phyloP scores from a whole-genome alignment of 2,329 filamentous ascomycete genomes.

The Sporothrix luriei region DNA sequence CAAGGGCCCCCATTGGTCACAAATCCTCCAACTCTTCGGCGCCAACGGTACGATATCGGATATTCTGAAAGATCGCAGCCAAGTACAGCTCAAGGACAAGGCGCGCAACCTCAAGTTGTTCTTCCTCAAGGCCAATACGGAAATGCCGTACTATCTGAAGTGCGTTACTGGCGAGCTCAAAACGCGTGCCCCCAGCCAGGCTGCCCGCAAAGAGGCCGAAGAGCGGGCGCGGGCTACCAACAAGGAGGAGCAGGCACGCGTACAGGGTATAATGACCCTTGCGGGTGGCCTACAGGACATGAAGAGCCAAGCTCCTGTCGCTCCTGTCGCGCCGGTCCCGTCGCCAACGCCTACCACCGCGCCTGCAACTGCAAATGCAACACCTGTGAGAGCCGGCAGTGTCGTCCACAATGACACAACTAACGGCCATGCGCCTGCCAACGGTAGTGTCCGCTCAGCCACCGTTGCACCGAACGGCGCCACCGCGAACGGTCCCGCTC shows the following conservation, averaged over 20 bases:
- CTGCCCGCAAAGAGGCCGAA: conserved; percentile 68
- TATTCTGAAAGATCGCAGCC: conserved; percentile 82
- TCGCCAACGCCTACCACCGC: not conserved
- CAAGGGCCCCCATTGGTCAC: conserved; percentile 89
- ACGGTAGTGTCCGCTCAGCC: not conserved
- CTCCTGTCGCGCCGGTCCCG: not conserved
- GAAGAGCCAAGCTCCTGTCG: not conserved
- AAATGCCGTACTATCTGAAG: conserved; percentile 85
- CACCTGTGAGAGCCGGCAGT: too few relatives aligned
- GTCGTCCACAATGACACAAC: not conserved
- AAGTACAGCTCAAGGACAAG: conserved; percentile 92
- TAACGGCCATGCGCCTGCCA: not conserved
- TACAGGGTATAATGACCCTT: conserved; percentile 63
- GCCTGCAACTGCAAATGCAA: too few relatives aligned
- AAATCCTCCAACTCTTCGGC: conserved; percentile 83
- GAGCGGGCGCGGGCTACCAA: conserved; percentile 61
- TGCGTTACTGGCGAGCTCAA: conserved; percentile 89
- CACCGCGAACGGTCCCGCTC: not conserved
- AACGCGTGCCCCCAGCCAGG: conserved; percentile 75
- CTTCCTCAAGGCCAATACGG: conserved; percentile 87
- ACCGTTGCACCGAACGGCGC: not conserved
- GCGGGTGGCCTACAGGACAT: conserved; percentile 56
- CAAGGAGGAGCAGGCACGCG: conserved; percentile 62
- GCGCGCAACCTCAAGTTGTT: conserved; percentile 87
- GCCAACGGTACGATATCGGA: conserved; percentile 77